Evolutionary conservation across 139 green algal genomes (phyloP), one percentile per base, ranked within the genome.

Genomic region (Coelastrella sp.): DNA sequence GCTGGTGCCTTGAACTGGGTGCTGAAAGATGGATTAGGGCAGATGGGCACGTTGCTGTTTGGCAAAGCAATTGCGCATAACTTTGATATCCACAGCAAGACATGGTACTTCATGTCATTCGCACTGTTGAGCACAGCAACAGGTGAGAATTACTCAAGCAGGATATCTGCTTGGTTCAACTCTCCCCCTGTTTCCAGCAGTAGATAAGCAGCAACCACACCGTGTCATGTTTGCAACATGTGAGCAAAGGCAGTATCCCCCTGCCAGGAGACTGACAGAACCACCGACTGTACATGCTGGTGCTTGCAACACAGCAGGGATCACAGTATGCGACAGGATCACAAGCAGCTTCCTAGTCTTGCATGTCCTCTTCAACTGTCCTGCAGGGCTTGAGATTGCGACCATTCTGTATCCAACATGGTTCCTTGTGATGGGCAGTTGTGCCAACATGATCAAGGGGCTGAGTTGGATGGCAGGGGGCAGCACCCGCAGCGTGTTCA

Each of bases 1-100:
- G 93, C 93, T 3, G 93, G 93, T 0, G 93, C 93, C 0, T 74
- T 96, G 6, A 95, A 94, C 85, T 96, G 93, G 92, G 89, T 95
- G 73, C 78, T 95, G 2, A 95, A 96, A 82, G 93, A 96, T 66
- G 93, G 93, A 2, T 74, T 96, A 57, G 93, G 93, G 15, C 93
- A 96, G 87, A 45, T 95, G 76, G 87, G 89, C 43, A 96, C 93
- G 19, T 79, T 96, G 57, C 43, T 96, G 67, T 94, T 96, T 85
- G 92, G 88, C 45, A 93, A 95, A 60, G 68, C 91, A 48, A 92
- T 96, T 37, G 92, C 92, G 3, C 90, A 94, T 89, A 91, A 93
- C 78, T 96, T 96, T 79, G 93, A 96, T 77, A 88, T 95, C 51
- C 90, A 94, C 68, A 89, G 86, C 71, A 93, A 94, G 50, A 85